These are phyloP conservation scores for Macrophomina phaseolina DNA, from an alignment of 2,329 filamentous ascomycete species.

Conservation along the genomic window DNA sequence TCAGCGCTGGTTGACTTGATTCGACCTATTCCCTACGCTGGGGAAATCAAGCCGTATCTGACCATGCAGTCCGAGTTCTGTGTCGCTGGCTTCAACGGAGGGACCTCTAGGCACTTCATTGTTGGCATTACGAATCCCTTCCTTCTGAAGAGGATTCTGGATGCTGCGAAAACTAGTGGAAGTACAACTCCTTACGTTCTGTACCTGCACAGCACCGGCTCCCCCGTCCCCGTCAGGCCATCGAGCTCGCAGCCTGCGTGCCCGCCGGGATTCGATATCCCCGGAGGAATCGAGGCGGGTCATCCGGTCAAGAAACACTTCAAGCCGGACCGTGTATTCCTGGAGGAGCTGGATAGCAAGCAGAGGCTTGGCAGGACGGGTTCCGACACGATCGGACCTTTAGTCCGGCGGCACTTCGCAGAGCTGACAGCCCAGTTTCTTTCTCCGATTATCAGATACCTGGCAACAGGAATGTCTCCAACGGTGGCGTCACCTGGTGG, in stretches of 20 bases:
- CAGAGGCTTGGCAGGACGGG: constrained; percentile 29
- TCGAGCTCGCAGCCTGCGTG: constrained; percentile 44
- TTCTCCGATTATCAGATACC: constrained; percentile 48
- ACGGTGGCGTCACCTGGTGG: constrained; percentile 43
- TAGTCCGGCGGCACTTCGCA: constrained; percentile 49
- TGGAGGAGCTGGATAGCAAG: constrained; percentile 42
- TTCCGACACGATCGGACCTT: constrained; percentile 38
- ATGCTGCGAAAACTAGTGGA: constrained; percentile 42
- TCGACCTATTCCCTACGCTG: constrained; percentile 48
- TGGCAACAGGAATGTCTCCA: constrained; percentile 41
- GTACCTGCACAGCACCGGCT: constrained; percentile 45
- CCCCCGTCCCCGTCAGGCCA: constrained; percentile 43
- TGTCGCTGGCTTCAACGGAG: constrained; percentile 47
- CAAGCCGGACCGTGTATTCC: constrained; percentile 43
- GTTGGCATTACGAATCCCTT: constrained; percentile 51
- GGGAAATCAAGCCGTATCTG: constrained; percentile 48
- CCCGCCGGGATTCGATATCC: constrained; percentile 43
- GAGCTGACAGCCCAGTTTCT: constrained; percentile 49
- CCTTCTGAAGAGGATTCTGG: constrained; percentile 46
- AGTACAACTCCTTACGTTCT: constrained; percentile 44
- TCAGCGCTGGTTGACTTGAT: constrained; percentile 48
- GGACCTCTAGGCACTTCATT: constrained; percentile 45
- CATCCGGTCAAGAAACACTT: constrained; percentile 45
- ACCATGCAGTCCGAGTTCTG: constrained; percentile 52
- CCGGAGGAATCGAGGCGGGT: constrained; percentile 47